These are phyloP conservation scores for Millerozyma acaciae DNA, from an alignment of 805 yeast genomes.

Conservation along the genomic window DNA sequence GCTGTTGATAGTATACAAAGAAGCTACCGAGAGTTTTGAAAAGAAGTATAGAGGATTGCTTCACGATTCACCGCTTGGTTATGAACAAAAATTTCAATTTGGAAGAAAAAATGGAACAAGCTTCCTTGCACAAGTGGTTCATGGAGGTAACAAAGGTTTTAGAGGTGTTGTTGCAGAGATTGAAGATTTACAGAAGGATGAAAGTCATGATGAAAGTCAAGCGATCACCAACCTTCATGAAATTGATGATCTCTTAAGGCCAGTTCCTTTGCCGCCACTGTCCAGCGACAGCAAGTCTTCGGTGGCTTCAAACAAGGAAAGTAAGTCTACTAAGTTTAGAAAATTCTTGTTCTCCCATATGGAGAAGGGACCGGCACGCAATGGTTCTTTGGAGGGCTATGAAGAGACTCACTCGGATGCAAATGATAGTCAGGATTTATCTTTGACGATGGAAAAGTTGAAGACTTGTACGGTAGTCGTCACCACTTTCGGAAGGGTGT, in stretches of 20 bases:
- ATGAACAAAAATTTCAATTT: conserved; percentile 20
- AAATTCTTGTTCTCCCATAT: conserved; percentile 12
- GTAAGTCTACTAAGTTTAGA: conserved; percentile 13
- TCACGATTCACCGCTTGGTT: conserved; percentile 56
- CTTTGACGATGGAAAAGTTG: conserved; percentile 27
- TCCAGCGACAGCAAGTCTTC: conserved; percentile 1
- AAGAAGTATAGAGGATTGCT: conserved; percentile 53
- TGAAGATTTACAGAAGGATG: conserved; percentile 33
- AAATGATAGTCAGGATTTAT: conserved; percentile 3
- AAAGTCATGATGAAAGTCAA: conserved; percentile 48
- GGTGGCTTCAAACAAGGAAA: conserved; percentile 4
- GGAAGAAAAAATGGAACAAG: conserved; percentile 18
- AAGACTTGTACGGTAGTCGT: conserved; percentile 51
- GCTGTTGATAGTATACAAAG: conserved; percentile 43
- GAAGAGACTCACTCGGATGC: conserved; percentile 6
- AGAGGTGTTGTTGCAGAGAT: conserved; percentile 11
- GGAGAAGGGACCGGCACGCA: conserved; percentile 1
- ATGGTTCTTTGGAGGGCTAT: conserved; percentile 3
- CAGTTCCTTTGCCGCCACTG: conserved; percentile 5
- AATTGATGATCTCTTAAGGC: conserved; percentile 13
- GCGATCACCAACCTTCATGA: conserved; percentile 56
- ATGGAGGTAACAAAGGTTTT: conserved; percentile 26
- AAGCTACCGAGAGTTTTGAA: conserved; percentile 49
- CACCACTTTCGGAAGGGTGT: conserved; percentile 61
- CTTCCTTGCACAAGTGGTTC: conserved; percentile 37